Evolutionary conservation across 345 rosid genomes (phyloP), one percentile per base, ranked within the genome.

Genomic region (Brassica carinata): DNA sequence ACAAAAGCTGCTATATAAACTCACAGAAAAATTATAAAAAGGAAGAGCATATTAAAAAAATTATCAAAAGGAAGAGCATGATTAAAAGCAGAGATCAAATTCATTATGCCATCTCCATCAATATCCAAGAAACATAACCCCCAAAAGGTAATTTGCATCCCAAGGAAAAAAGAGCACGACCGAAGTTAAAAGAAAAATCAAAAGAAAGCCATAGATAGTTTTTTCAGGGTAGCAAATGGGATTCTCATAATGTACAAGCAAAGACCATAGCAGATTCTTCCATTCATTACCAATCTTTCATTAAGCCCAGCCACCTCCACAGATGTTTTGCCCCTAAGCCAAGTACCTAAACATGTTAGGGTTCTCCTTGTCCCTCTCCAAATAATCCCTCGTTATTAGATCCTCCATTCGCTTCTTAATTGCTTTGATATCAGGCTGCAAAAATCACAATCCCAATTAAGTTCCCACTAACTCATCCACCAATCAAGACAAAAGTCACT

Each of bases 391-490:
- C 0, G 96, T 85, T 38, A 94, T 96, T 40, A 96, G 82, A 82
- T 94, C 98, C 86, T 96, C 99, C 70, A 94, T 94, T 67, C 98
- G 84, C 79, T 94, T 96, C 89, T 96, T 96, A 40, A 96, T 96
- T 7, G 94, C 97, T 85, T 91, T 96, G 7, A 91, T 88, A 84
- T 96, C 98, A 69, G 99, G 98, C 98, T 96, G 96, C 87, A 78
- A 8, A 36, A 7, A 36, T 14, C 48, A 61, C 29, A 43, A 7
- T 7, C 23, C 64, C 27, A 34, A 6, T 17, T 31, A 2, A 74
- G 13, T 11, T 11, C 4, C 51, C n/a, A 34, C 1, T 4, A 33
- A 3, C 27, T 14, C 61, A 33, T 48, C 53, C 26, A 40, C 9
- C 19, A 68, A 2, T 23, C 26, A 23, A 23, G 26, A 23, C 26